Evolutionary conservation across 208 protist genomes (phyloP).

Genomic region (Leishmania aethiopica): DNA sequence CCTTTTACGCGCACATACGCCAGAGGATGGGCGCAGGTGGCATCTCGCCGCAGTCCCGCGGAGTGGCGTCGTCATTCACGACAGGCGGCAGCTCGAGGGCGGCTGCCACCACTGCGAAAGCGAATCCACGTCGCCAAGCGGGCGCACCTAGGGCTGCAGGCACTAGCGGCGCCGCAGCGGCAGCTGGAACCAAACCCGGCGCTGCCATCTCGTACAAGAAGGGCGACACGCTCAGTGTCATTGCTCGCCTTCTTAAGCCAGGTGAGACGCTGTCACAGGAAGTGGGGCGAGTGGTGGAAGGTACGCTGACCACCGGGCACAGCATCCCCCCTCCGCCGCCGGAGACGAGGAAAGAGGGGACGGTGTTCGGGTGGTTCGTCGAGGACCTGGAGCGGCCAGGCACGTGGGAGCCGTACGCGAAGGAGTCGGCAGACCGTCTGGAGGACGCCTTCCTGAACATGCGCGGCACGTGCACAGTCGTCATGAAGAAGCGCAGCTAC

Average conservation of each 20-base stretch:
- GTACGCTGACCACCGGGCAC: neutral
- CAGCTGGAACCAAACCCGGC: neutral
- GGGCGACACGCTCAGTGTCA: conserved; percentile 22
- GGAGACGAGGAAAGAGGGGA: conserved; percentile 9
- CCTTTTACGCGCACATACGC: neutral
- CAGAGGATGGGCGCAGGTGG: conserved; percentile 49
- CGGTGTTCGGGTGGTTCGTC: conserved; percentile 68
- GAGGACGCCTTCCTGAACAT: conserved; percentile 56
- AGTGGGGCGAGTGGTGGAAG: conserved; percentile 31
- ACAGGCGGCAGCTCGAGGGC: neutral
- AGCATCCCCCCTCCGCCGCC: conserved; percentile 19
- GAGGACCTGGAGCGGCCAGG: conserved; percentile 58
- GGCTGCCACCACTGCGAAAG: neutral
- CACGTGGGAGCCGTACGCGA: conserved; percentile 63
- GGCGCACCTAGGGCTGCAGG: neutral
- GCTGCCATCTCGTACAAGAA: neutral
- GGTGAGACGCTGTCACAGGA: conserved; percentile 31
- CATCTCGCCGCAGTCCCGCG: conserved; percentile 19
- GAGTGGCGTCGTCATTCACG: neutral
- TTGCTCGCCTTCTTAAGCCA: conserved; percentile 22
- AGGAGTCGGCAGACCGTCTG: conserved; percentile 52
- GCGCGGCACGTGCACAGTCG: conserved; percentile 43
- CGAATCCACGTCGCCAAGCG: neutral
- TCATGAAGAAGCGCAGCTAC: conserved; percentile 62
- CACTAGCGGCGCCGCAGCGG: neutral